Evolutionary conservation across 2,329 filamentous ascomycete genomes (phyloP), one percentile per base, ranked within the genome.

Genomic region (Macroventuria anomochaeta): DNA sequence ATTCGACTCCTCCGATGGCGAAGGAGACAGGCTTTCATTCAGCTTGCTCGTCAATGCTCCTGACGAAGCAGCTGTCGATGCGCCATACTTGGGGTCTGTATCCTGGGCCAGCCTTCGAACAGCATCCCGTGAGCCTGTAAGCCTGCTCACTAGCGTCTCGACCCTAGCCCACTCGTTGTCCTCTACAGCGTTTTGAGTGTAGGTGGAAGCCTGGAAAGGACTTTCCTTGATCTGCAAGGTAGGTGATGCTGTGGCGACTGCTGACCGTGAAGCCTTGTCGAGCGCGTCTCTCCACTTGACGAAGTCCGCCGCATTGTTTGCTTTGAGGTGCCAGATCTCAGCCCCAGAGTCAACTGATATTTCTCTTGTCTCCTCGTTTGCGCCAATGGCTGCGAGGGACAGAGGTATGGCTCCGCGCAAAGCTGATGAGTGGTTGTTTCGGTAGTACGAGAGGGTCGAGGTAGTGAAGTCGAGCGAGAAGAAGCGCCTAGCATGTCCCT

Each of bases 331-430:
- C 95, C 95, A 99, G 21, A 99, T 87, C 75, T 99, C 95, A 2
- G 95, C 93, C 1, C 95, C 95, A 0, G 95, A 97, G 72, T 99
- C 95, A 52, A 99, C 95, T 34, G 89, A 96, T 46, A 99, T 96
- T 74, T 97, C 93, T 59, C 92, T 85, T 31, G 90, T 86, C 67
- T 90, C 86, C 72, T 95, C 91, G 70, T 96, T 93, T 7, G 91
- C 91, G 3, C 93, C 90, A 54, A 99, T 89, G 4, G 91, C 95
- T 13, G 95, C 95, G 44, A 99, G 79, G 21, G 91, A 95, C 7
- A 99, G 81, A 0, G 95, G 95, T 44, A 99, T 95, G 7, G 95
- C 92, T 15, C 95, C 95, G 55, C 95, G 86, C 36, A 99, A 80
- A 1, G 93, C 92, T 5, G 93, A 96, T 5, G 93, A 96, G 70